Evolutionary conservation across 179 eudicot species (phyloP), one percentile per base, ranked within the genome.

Genomic region (Carnegiea gigantea): DNA sequence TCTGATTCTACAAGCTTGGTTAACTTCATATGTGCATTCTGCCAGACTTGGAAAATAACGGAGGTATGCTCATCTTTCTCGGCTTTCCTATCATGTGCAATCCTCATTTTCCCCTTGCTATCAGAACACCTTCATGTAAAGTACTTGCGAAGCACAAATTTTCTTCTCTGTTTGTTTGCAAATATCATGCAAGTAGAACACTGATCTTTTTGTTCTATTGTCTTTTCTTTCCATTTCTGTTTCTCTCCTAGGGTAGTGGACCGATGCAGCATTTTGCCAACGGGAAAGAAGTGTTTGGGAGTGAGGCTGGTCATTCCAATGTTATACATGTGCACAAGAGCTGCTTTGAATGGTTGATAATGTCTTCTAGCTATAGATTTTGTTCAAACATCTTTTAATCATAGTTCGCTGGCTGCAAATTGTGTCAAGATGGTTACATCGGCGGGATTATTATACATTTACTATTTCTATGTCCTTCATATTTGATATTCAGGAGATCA

Each of bases 341-440:
- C 84, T 95, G 99, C 88, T 83, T 92, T 60, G 97, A 91, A 36
- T 95, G 99, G 99, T 95, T 81, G 70, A 91, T 79, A 46, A 10
- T 84, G 17, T 81, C n/a, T 44, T 64, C 36, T 48, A 48, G 48
- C 33, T 70, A 40, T 80, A 30, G 54, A 44, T 57, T 80, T 6
- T 75, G 24, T 28, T 73, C 18, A 11, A 30, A 73, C 38, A 3
- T 73, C 1, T 21, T 44, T 73, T 73, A 13, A 23, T 67, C 5
- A 30, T 13, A 13, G 38, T 67, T 67, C 21, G 8, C 14, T 62
- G 68, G 68, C 12, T 62, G 68, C 68, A 21, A 62, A 62, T 18
- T 62, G 5, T 62, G 23, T 62, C 68, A 62, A 62, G 17, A 62
- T 23, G 9, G 18, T 12, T 11, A 1, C 14, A 18, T 6, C 26